Evolutionary conservation across 2,329 filamentous ascomycete genomes (phyloP).

Genomic region (Aphanocladium album): DNA sequence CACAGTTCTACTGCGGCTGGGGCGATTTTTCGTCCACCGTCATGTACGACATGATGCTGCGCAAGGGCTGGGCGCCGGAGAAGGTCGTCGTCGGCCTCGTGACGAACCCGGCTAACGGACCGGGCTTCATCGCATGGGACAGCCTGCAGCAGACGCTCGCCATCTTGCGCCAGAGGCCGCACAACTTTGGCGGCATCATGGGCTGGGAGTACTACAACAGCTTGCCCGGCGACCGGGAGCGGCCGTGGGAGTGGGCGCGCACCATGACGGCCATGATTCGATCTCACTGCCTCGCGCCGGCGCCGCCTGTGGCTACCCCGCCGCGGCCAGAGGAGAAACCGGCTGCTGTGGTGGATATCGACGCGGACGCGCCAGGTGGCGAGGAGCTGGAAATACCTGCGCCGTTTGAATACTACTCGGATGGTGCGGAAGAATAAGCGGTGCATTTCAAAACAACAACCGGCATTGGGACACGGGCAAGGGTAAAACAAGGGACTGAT

Average conservation of each 20-base stretch:
- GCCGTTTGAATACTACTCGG: conserved; percentile 32
- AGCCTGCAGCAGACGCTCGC: conserved; percentile 40
- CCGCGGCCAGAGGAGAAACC: conserved; percentile 12
- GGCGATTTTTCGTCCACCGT: conserved; percentile 47
- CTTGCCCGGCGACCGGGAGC: conserved; percentile 54
- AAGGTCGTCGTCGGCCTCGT: conserved; percentile 77
- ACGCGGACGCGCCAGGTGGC: conserved; percentile 19
- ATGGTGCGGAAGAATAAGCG: conserved; percentile 14
- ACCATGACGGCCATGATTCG: conserved; percentile 52
- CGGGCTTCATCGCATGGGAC: conserved; percentile 45
- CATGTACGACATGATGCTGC: conserved; percentile 48
- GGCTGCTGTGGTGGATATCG: conserved; percentile 17
- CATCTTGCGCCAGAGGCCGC: conserved; percentile 46
- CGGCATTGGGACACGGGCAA: background rate
- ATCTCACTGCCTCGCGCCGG: conserved; percentile 20
- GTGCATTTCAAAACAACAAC: no score
- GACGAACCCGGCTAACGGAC: conserved; percentile 70
- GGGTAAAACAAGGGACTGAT: background rate
- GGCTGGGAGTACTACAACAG: conserved; percentile 96
- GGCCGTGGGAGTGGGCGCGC: conserved; percentile 75
- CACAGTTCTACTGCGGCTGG: conserved; percentile 92
- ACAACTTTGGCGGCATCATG: conserved; percentile 79
- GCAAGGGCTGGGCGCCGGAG: conserved; percentile 64
- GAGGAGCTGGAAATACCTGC: conserved; percentile 25
- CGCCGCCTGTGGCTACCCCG: background rate